A percentile compares a stretch with the other conserved stretches of the same genome.
Conservation (phyloP, 2,329 filamentous ascomycete genomes). For the Verticillium tricorpus region DNA sequence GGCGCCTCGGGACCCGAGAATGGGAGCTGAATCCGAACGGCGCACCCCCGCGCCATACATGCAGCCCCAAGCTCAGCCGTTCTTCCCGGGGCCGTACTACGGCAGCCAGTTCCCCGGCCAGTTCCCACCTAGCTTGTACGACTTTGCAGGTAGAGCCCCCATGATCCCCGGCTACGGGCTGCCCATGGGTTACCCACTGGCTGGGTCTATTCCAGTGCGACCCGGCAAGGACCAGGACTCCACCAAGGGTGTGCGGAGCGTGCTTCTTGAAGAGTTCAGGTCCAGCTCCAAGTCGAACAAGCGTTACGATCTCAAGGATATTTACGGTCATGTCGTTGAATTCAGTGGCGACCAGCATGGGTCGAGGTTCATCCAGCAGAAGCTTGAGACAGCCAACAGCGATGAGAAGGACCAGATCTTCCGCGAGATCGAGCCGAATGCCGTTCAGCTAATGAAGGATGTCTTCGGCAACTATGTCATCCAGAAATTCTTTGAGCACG, state of each 20-base stretch:
- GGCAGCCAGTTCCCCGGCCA: not conserved
- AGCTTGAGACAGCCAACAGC: slow-evolving; percentile 87
- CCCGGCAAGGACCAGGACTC: slow-evolving; percentile 52
- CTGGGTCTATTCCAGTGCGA: slow-evolving; percentile 23
- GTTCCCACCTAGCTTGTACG: slow-evolving; percentile 13
- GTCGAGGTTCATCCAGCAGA: slow-evolving; percentile 91
- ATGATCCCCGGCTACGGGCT: slow-evolving; percentile 23
- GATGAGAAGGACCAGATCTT: slow-evolving; percentile 94
- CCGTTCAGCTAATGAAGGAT: slow-evolving; percentile 87
- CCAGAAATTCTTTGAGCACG: slow-evolving; percentile 96
- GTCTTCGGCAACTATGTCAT: slow-evolving; percentile 98
- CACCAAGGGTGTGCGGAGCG: slow-evolving; percentile 61
- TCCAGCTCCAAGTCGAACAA: slow-evolving; percentile 65
- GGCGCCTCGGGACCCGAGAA: slow-evolving; percentile 24
- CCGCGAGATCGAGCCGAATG: slow-evolving; percentile 78
- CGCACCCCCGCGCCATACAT: not conserved
- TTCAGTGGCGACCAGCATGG: slow-evolving; percentile 96
- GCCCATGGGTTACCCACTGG: slow-evolving; percentile 17
- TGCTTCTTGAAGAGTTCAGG: slow-evolving; percentile 75
- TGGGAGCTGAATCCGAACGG: slow-evolving; percentile 12
- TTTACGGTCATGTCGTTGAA: slow-evolving; percentile 83
- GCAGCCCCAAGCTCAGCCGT: not conserved
- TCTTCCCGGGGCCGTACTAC: not conserved
- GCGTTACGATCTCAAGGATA: slow-evolving; percentile 81
- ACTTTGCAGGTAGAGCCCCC: not conserved